phyloP scores from a whole-genome alignment of 371 early-diverging fungal genomes.

The Rhizopus delemar region DNA sequence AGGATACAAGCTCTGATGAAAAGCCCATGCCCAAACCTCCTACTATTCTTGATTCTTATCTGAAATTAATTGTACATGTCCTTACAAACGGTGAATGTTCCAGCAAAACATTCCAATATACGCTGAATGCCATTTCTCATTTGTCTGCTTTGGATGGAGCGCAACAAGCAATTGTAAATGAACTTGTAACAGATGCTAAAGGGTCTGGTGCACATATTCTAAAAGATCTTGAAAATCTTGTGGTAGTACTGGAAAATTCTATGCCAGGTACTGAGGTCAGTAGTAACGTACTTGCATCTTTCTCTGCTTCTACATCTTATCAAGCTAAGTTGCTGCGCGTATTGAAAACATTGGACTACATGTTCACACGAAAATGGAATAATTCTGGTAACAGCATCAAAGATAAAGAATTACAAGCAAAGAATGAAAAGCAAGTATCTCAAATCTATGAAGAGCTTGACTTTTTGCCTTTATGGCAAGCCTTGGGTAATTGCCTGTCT shows the following conservation, averaged over 20 bases:
- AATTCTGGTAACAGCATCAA: slow-evolving; percentile 25
- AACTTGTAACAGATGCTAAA: slow-evolving; percentile 73
- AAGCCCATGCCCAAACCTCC: slow-evolving; percentile 62
- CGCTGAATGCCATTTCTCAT: slow-evolving; percentile 86
- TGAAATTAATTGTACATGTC: slow-evolving; percentile 85
- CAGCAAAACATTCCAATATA: slow-evolving; percentile 91
- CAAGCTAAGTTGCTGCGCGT: slow-evolving; percentile 93
- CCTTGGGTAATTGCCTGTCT: slow-evolving; percentile 73
- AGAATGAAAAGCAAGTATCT: slow-evolving; percentile 60
- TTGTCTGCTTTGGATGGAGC: slow-evolving; percentile 76
- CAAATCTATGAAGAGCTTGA: slow-evolving; percentile 74
- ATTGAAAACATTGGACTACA: slow-evolving; percentile 91
- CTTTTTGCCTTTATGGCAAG: slow-evolving; percentile 79
- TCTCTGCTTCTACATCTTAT: slow-evolving; percentile 82
- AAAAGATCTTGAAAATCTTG: slow-evolving; percentile 67
- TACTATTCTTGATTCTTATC: slow-evolving; percentile 69
- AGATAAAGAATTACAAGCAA: slow-evolving; percentile 19
- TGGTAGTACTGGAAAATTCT: slow-evolving; percentile 56
- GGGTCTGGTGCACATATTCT: slow-evolving; percentile 69
- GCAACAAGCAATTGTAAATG: slow-evolving; percentile 73
- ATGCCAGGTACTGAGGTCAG: slow-evolving; percentile 68
- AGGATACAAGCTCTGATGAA: slow-evolving; percentile 30
- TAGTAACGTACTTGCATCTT: slow-evolving; percentile 61
- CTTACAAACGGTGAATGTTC: slow-evolving; percentile 91
- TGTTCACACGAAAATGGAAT: slow-evolving; percentile 56